phyloP scores from a whole-genome alignment of 2,329 filamentous ascomycete species.

The Neopestalotiopsis sp. region DNA sequence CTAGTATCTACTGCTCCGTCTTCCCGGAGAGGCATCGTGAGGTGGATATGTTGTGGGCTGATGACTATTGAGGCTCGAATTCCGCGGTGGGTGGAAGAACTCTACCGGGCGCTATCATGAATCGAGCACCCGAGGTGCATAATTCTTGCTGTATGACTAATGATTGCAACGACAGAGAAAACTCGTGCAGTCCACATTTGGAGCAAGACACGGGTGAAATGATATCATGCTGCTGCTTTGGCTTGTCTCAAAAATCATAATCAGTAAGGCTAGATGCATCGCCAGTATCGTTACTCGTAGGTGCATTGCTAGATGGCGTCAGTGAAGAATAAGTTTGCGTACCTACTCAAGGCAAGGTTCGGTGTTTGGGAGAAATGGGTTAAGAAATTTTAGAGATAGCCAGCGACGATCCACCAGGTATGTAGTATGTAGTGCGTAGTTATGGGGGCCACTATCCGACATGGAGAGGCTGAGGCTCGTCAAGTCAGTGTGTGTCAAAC shows the following conservation, averaged over 20 bases:
- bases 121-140: not conserved
- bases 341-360: slow-evolving; percentile 2
- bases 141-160: not conserved
- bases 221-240: not conserved
- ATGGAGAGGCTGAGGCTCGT: not conserved
- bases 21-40: slow-evolving; percentile 11
- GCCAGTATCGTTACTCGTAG: not conserved
- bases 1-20: not conserved
- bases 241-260: not conserved
- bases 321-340: not conserved
- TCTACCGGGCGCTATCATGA: not conserved
- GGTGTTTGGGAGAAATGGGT: not conserved
- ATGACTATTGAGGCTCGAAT: slow-evolving; percentile 8
- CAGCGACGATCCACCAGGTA: not conserved
- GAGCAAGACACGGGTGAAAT: not conserved
- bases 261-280: not conserved
- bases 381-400: not conserved
- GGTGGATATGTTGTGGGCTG: slow-evolving; percentile 8
- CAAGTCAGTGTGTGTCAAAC: not conserved
- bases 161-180: not conserved
- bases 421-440: too few species aligned
- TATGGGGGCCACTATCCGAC: not conserved
- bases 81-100: slow-evolving; percentile 11
- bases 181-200: not conserved
- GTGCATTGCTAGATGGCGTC: slow-evolving; percentile 2